phyloP scores from a whole-genome alignment of 1,284 basidiomycete genomes.

The Apiotrichum veenhuisii region DNA sequence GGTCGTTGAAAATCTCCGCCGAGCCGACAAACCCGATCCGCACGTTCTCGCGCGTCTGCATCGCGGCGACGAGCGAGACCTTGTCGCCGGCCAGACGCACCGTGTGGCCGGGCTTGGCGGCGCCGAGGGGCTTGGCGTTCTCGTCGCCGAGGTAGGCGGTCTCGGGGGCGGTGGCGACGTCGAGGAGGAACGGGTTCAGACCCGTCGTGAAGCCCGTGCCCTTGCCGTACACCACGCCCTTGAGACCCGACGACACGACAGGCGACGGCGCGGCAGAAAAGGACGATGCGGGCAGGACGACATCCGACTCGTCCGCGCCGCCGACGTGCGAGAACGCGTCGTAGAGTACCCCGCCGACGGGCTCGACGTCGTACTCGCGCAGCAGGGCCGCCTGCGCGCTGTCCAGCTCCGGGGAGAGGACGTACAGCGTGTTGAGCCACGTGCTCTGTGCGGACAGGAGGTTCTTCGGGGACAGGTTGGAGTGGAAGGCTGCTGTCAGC shows the following conservation, averaged over 20 bases:
- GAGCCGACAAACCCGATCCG: constrained; percentile 79
- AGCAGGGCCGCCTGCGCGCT: constrained; percentile 54
- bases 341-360: not conserved
- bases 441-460: constrained; percentile 69
- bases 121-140: constrained; percentile 58
- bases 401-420: constrained; percentile 61
- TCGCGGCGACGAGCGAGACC: constrained; percentile 74
- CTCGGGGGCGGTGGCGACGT: constrained; percentile 70
- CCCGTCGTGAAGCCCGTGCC: constrained; percentile 55
- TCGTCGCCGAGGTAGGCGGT: constrained; percentile 55
- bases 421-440: constrained; percentile 75
- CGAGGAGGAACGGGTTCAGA: constrained; percentile 74
- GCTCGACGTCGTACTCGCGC: constrained; percentile 57
- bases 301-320: constrained; percentile 8
- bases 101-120: constrained; percentile 60
- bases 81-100: constrained; percentile 67
- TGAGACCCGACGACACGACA: constrained; percentile 19
- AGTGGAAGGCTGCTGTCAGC: constrained; percentile 10
- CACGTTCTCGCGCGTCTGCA: constrained; percentile 77
- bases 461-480: constrained; percentile 72
- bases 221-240: constrained; percentile 15
- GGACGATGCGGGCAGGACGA: constrained; percentile 60
- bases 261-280: constrained; percentile 64
- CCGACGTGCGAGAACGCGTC: constrained; percentile 51
- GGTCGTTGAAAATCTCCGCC: constrained; percentile 66